phyloP scores from a whole-genome alignment of 768 basidiomycete species.

The Lyophyllum atratum region DNA sequence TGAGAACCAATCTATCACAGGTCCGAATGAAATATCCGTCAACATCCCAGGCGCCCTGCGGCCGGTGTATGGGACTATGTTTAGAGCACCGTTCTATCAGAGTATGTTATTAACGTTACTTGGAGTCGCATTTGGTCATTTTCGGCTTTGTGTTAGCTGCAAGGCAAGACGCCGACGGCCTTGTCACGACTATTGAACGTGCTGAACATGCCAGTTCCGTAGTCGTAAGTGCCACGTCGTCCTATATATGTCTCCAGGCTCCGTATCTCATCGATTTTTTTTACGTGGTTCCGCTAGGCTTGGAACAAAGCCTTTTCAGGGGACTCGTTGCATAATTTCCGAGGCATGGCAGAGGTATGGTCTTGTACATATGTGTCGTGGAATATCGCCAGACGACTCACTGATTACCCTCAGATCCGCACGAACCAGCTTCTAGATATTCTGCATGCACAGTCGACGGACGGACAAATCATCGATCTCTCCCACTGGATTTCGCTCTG shows the following conservation, averaged over 20 bases:
- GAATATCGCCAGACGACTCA: background rate
- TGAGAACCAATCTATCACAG: conserved; percentile 17
- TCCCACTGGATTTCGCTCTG: conserved; percentile 20
- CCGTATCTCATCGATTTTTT: too few species aligned
- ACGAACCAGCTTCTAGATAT: conserved; percentile 13
- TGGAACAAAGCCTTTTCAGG: conserved; percentile 30
- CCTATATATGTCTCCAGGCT: background rate
- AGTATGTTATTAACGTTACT: background rate
- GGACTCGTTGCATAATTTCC: background rate
- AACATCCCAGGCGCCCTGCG: conserved; percentile 22
- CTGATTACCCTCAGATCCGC: background rate
- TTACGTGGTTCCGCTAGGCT: too few species aligned
- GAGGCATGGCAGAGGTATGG: background rate
- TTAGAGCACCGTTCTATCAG: conserved; percentile 26
- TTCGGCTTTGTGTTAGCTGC: background rate
- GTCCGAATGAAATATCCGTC: conserved; percentile 40
- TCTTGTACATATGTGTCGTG: background rate
- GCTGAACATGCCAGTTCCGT: conserved; percentile 13
- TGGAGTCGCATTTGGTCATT: background rate
- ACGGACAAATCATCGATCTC: conserved; percentile 5
- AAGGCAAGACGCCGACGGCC: conserved; percentile 17
- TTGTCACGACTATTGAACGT: conserved; percentile 18
- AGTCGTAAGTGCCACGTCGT: conserved; percentile 4
- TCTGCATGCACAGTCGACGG: background rate
- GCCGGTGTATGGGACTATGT: conserved; percentile 28